phyloP scores from a whole-genome alignment of 495 filamentous ascomycete species.

The Acidiella bohemica region DNA sequence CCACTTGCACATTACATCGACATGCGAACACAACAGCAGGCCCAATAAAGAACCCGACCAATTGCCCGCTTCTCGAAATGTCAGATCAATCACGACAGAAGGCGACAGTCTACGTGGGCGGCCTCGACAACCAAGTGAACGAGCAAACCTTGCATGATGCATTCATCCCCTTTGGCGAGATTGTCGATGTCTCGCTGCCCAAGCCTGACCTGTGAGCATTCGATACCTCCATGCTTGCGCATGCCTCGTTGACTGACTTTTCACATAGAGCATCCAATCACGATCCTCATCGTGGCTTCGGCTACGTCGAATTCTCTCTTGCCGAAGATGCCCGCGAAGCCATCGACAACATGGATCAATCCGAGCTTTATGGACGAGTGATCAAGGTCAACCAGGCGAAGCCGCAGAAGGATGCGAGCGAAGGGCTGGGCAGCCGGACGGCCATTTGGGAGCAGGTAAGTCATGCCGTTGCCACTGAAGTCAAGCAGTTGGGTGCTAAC shows the following conservation, averaged over 20 bases:
- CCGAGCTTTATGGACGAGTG: conserved; percentile 84
- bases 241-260: neutral
- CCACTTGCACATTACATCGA: neutral
- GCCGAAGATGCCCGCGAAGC: conserved; percentile 80
- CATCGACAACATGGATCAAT: conserved; percentile 98
- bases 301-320: conserved; percentile 89
- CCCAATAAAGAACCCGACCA: no score
- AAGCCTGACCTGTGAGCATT: conserved; percentile 51
- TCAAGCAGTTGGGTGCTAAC: no score
- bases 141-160: conserved; percentile 64
- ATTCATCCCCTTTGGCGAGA: conserved; percentile 92
- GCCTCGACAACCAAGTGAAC: conserved; percentile 68
- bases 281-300: conserved; percentile 81
- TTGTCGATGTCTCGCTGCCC: conserved; percentile 77
- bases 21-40: neutral
- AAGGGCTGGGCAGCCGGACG: conserved; percentile 83
- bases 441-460: conserved; percentile 98
- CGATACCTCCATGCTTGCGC: neutral
- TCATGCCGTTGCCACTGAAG: no score
- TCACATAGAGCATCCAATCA: conserved; percentile 36
- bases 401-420: conserved; percentile 74
- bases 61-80: no score
- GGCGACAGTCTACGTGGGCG: conserved; percentile 80
- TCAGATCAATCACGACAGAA: conserved; percentile 74
- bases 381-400: conserved; percentile 89